These are phyloP conservation scores for Kitagawia praeruptora DNA, from an alignment of 129 eudicot genomes.

Conservation along the genomic window DNA sequence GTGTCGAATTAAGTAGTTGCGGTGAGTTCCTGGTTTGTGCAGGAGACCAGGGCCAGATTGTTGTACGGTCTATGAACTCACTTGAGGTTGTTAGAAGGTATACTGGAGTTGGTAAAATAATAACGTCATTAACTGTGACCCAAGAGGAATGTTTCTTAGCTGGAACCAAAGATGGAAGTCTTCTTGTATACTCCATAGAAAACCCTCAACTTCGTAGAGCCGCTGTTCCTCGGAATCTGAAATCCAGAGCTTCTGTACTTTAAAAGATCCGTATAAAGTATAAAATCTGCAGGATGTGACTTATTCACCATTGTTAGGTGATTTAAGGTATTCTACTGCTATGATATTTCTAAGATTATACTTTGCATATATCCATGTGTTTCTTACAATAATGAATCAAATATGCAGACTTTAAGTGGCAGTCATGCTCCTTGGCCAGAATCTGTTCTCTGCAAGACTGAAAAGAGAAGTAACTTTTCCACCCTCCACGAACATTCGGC, in stretches of 20 bases:
- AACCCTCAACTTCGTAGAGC: constrained; percentile 73
- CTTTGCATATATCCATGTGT: neutral
- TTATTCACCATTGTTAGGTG: neutral
- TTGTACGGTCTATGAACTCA: constrained; percentile 82
- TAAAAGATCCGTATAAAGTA: constrained; percentile 6
- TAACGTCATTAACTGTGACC: constrained; percentile 74
- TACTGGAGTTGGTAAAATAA: constrained; percentile 64
- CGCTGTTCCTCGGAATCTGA: constrained; percentile 32
- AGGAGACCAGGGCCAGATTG: constrained; percentile 90
- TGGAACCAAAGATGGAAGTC: constrained; percentile 92
- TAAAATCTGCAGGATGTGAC: neutral
- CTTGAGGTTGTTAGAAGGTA: constrained; percentile 70
- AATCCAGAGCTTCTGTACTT: constrained; percentile 39
- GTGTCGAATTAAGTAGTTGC: constrained; percentile 80
- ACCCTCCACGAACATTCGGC: neutral
- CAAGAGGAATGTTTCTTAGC: constrained; percentile 90
- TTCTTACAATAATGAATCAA: neutral
- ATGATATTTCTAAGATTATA: no score
- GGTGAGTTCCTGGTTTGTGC: constrained; percentile 94
- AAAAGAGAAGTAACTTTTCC: neutral
- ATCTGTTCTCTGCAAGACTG: neutral
- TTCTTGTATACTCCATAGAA: constrained; percentile 88
- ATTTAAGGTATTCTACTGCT: constrained; percentile 22
- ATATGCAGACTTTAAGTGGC: neutral
- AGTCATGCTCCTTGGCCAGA: neutral